A percentile compares a stretch with the other conserved stretches of the same genome.
Evolutionary conservation across 2,329 filamentous ascomycete species (phyloP).

Genomic region (Aspergillus caelatus): DNA sequence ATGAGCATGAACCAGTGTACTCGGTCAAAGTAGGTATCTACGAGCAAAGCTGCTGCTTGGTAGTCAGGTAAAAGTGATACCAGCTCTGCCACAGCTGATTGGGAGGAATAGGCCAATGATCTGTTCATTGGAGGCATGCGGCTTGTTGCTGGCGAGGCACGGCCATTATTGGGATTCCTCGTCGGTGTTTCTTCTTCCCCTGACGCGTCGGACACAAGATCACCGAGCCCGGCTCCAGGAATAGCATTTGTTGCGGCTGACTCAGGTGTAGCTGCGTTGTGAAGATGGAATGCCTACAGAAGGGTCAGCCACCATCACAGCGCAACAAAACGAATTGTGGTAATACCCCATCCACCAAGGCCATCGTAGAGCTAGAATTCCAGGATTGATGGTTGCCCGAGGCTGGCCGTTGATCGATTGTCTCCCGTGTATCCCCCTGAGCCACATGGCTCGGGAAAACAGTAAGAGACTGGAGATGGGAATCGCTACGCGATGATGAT

Average conservation of each 20-base stretch:
- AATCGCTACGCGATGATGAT: background rate
- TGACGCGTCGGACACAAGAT: background rate
- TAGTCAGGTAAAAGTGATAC: conserved; percentile 24
- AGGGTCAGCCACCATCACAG: background rate
- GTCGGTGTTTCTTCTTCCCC: background rate
- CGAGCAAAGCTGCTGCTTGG: conserved; percentile 28
- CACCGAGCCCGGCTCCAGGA: conserved; percentile 15
- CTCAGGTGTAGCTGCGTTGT: conserved; percentile 14
- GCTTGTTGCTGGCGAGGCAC: background rate
- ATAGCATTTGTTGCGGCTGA: conserved; percentile 17
- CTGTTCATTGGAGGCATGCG: background rate
- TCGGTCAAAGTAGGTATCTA: conserved; percentile 44
- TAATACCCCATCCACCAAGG: conserved; percentile 22
- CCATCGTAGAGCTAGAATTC: conserved; percentile 27
- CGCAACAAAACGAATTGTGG: background rate
- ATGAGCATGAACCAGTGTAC: conserved; percentile 45
- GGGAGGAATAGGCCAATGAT: background rate
- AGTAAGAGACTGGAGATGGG: background rate
- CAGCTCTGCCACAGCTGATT: conserved; percentile 14
- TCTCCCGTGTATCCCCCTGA: background rate
- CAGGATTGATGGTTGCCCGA: background rate
- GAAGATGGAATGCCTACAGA: conserved; percentile 19
- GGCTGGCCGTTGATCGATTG: background rate
- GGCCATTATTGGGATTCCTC: background rate
- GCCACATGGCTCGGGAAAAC: background rate